Evolutionary conservation across 2,329 filamentous ascomycete species (phyloP).

Genomic region (Cladorrhinum sp.): DNA sequence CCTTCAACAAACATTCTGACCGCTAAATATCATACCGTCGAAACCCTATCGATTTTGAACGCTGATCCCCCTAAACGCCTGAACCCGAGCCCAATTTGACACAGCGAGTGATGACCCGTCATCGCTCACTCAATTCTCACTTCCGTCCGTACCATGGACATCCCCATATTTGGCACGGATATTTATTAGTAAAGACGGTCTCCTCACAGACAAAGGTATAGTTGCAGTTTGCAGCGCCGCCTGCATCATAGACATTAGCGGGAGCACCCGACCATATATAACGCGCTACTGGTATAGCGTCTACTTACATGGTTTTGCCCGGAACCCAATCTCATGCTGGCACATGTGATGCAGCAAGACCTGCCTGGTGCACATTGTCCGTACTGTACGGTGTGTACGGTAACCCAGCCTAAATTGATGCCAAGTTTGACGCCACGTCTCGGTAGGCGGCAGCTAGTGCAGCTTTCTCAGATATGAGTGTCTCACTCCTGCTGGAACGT

Average conservation of each 20-base stretch:
- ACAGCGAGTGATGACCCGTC: too few species aligned
- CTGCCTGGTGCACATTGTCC: background rate
- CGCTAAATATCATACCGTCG: too few species aligned
- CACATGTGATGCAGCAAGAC: background rate
- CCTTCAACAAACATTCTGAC: too few species aligned
- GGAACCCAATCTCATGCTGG: background rate
- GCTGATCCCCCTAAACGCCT: background rate
- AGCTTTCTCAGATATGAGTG: background rate
- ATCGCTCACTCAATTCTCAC: background rate
- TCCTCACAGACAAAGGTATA: background rate
- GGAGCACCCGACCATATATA: background rate
- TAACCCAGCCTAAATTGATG: background rate
- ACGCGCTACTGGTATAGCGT: background rate
- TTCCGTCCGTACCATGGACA: background rate
- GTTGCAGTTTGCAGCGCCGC: background rate
- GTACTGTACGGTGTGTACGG: background rate
- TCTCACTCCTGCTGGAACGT: background rate
- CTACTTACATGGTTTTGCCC: background rate
- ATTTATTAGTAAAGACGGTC: background rate
- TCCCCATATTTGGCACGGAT: background rate
- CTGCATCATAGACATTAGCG: background rate
- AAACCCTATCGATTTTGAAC: background rate
- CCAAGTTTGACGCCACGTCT: background rate
- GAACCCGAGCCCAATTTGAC: background rate
- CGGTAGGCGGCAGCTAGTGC: background rate